Conservation (phyloP, 257 asterid species). For the Lantana camara region DNA sequence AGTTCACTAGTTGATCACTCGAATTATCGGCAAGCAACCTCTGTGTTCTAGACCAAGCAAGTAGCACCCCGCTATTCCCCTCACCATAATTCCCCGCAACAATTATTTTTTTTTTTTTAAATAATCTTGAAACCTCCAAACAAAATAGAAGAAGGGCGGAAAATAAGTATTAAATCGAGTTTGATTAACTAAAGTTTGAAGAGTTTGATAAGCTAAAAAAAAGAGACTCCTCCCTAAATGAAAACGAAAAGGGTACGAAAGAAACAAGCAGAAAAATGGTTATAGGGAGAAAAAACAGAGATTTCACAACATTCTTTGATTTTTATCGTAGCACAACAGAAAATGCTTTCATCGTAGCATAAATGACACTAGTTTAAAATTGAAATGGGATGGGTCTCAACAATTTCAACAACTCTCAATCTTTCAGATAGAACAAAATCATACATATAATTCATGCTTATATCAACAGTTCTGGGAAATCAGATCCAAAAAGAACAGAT, state of each 20-base stretch:
- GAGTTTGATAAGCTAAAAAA: constrained; percentile 31
- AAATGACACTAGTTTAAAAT: too few relatives aligned
- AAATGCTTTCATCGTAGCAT: too few relatives aligned
- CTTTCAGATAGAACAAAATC: too few relatives aligned
- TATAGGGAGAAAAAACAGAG: constrained; percentile 30
- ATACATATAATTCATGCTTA: too few relatives aligned
- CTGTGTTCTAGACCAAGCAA: constrained; percentile 40
- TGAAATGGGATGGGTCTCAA: too few relatives aligned
- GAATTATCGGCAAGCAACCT: constrained; percentile 60
- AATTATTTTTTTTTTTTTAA: not conserved
- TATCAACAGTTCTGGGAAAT: too few relatives aligned
- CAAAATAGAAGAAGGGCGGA: not conserved
- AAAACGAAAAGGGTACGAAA: constrained; percentile 29
- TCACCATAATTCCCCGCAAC: constrained; percentile 36
- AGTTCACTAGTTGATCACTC: constrained; percentile 47
- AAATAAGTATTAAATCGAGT: not conserved
- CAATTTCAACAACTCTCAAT: too few relatives aligned
- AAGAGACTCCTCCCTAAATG: constrained; percentile 32
- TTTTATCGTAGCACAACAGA: too few relatives aligned
- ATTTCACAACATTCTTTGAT: constrained; percentile 37
- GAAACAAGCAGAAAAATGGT: constrained; percentile 34
- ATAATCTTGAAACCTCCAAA: not conserved
- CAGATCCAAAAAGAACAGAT: too few relatives aligned
- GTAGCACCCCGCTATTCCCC: constrained; percentile 30
- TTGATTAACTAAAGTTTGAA: constrained; percentile 41